phyloP scores from a whole-genome alignment of 306 rosid species.

The Castanea crenata region DNA sequence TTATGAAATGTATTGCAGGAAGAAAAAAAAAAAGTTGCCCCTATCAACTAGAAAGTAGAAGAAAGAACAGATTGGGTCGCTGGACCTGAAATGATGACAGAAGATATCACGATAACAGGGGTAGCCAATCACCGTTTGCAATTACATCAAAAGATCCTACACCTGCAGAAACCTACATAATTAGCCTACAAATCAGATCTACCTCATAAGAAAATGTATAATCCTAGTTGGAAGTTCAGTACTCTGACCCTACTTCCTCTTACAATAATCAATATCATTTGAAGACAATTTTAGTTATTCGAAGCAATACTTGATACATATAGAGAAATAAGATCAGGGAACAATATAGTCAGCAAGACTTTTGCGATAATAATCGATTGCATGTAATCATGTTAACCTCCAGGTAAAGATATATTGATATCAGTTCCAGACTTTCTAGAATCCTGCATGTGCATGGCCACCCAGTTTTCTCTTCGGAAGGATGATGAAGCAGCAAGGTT shows the following conservation, averaged over 20 bases:
- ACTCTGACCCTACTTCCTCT: slow-evolving; percentile 32
- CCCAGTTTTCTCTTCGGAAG: slow-evolving; percentile 80
- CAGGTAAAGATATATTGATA: slow-evolving; percentile 79
- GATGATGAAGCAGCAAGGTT: slow-evolving; percentile 34
- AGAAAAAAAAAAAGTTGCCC: too few species aligned
- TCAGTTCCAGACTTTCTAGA: slow-evolving; percentile 67
- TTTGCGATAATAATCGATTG: neutral
- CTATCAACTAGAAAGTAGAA: too few species aligned
- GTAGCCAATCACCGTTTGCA: slow-evolving; percentile 5
- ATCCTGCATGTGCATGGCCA: slow-evolving; percentile 64
- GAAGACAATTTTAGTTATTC: slow-evolving; percentile 25
- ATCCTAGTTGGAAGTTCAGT: slow-evolving; percentile 39
- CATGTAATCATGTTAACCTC: slow-evolving; percentile 28
- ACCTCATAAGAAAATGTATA: slow-evolving; percentile 33
- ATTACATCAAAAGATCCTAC: slow-evolving; percentile 50
- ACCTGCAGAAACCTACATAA: slow-evolving; percentile 47
- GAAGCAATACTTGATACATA: slow-evolving; percentile 33
- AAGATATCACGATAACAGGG: too few species aligned
- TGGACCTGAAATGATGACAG: too few species aligned
- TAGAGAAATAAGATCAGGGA: slow-evolving; percentile 26
- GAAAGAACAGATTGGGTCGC: too few species aligned
- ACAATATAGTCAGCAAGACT: slow-evolving; percentile 37
- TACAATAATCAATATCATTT: slow-evolving; percentile 21
- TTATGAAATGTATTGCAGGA: too few species aligned
- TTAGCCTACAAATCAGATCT: slow-evolving; percentile 60